Percentiles rank a stretch among this genome's conserved stretches.
Evolutionary conservation across 257 asterid species (phyloP).

Genomic region (Nyctanthes arbortristis): DNA sequence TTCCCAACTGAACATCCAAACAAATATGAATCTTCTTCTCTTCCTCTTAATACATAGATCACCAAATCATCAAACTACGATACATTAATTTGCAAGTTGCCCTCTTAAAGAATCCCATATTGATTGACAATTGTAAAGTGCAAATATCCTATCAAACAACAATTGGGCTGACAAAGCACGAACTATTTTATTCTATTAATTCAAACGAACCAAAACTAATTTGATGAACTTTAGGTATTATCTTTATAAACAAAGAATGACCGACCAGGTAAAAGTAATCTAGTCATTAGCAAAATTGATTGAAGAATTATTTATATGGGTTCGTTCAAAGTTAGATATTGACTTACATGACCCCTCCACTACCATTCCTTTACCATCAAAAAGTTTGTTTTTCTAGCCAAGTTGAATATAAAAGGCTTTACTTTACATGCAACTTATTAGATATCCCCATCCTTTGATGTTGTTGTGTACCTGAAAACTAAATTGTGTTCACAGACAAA

Average conservation of each 20-base stretch:
- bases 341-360: slow-evolving; percentile 3
- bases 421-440: not conserved
- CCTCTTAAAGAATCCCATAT: not conserved
- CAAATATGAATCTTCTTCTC: not conserved
- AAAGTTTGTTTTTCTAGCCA: not conserved
- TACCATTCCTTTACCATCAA: not conserved
- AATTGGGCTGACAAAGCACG: not conserved
- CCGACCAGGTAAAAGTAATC: not conserved
- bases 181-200: not conserved
- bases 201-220: not conserved
- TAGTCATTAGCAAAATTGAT: not conserved
- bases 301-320: not conserved
- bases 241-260: not conserved
- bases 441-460: not conserved
- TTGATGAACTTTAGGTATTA: not conserved
- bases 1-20: not conserved
- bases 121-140: not conserved
- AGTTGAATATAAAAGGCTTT: not conserved
- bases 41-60: not conserved
- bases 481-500: not conserved
- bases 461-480: not conserved
- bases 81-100: not conserved
- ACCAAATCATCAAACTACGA: not conserved
- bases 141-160: not conserved
- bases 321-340: not conserved